Evolutionary conservation across 2,329 filamentous ascomycete genomes (phyloP).

Genomic region (Aspergillus chevalieri): DNA sequence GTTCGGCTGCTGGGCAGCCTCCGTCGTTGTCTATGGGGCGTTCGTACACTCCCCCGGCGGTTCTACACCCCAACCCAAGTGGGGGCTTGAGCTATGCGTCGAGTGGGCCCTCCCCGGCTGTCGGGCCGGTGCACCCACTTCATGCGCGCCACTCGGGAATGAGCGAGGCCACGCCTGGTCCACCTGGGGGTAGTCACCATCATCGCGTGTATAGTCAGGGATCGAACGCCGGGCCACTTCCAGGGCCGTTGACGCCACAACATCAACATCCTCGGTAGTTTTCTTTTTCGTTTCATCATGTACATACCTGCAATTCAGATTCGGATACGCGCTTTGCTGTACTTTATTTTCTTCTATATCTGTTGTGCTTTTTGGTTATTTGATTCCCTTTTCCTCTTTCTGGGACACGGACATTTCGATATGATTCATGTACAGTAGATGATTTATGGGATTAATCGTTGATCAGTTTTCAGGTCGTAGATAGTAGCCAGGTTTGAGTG

Average conservation of each 20-base stretch:
- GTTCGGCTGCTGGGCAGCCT: constrained; percentile 19
- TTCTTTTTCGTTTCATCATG: neutral
- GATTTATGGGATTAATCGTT: constrained; percentile 8
- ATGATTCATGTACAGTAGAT: constrained; percentile 11
- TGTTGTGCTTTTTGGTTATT: neutral
- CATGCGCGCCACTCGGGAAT: constrained; percentile 24
- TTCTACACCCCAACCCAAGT: constrained; percentile 23
- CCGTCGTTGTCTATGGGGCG: constrained; percentile 25
- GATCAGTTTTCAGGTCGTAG: neutral
- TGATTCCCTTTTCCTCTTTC: neutral
- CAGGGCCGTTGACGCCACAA: constrained; percentile 20
- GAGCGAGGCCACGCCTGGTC: constrained; percentile 16
- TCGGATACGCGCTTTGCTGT: neutral
- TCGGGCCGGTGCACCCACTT: constrained; percentile 20
- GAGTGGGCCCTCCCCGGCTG: constrained; percentile 13
- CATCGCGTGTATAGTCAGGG: constrained; percentile 36
- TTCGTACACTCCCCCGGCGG: constrained; percentile 36
- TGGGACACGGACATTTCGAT: neutral
- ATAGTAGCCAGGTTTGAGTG: neutral
- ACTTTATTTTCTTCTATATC: neutral
- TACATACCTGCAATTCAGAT: constrained; percentile 3
- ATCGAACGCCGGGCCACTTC: constrained; percentile 22
- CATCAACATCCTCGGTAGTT: constrained; percentile 22
- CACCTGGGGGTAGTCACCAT: constrained; percentile 15
- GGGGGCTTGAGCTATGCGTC: constrained; percentile 26